Percentiles rank a stretch among this genome's conserved stretches.
Evolutionary conservation across 2,329 filamentous ascomycete genomes (phyloP).

Genomic region (Exophiala xenobiotica): DNA sequence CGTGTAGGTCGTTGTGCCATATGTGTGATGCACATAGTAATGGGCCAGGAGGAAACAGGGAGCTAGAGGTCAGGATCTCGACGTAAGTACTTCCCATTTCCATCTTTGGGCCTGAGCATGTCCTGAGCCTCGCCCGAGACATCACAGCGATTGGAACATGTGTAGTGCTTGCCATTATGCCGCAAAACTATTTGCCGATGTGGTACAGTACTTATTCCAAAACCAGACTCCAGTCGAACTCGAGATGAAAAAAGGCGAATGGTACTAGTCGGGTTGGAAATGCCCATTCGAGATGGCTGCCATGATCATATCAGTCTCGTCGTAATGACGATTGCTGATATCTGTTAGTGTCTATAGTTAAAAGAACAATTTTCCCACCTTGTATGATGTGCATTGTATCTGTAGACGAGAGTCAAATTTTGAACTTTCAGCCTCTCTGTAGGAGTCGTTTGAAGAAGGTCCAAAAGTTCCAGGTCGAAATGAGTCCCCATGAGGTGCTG

Average conservation of each 20-base stretch:
- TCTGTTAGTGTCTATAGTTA: neutral
- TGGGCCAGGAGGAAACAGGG: too few relatives aligned
- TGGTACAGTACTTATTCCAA: neutral
- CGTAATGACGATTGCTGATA: neutral
- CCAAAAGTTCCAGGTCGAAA: neutral
- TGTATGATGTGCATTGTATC: neutral
- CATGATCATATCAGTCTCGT: conserved; percentile 8
- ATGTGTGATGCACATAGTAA: too few relatives aligned
- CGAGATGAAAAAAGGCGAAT: conserved; percentile 1
- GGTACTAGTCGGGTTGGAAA: neutral
- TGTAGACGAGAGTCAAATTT: conserved; percentile 1
- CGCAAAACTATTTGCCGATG: too few relatives aligned
- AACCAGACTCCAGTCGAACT: conserved; percentile 1
- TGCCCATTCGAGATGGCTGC: neutral
- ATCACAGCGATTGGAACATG: too few relatives aligned
- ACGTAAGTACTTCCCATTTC: too few relatives aligned
- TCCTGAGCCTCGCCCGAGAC: too few relatives aligned
- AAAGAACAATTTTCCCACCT: neutral
- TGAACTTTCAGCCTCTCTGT: neutral
- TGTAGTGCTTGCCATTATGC: too few relatives aligned
- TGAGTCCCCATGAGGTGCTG: neutral
- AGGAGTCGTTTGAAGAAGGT: neutral
- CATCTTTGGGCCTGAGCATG: too few relatives aligned
- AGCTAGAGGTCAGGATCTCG: too few relatives aligned
- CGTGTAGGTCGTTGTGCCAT: too few relatives aligned